phyloP scores from a whole-genome alignment of 1,139 yeast genomes.

The Pneumocystis oryctolagi region DNA sequence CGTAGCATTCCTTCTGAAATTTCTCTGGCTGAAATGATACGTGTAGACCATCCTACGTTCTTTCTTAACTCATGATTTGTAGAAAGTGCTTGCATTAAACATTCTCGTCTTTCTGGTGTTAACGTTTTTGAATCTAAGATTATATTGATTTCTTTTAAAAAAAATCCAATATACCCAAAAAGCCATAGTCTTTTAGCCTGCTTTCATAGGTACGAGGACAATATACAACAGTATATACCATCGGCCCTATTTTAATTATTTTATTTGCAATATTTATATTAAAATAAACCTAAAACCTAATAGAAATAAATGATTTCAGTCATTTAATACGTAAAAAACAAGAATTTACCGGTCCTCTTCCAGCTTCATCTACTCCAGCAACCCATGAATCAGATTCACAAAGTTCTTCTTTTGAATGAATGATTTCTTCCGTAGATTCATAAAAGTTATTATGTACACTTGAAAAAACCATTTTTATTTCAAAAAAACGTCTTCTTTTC shows the following conservation, averaged over 20 bases:
- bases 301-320: background rate
- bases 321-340: constrained; percentile 22
- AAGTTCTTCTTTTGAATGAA: background rate
- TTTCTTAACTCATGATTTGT: constrained; percentile 32
- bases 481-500: background rate
- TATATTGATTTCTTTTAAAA: background rate
- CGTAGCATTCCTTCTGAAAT: constrained; percentile 80
- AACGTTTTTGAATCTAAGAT: constrained; percentile 48
- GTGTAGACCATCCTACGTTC: constrained; percentile 77
- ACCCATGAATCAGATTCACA: constrained; percentile 26
- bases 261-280: background rate
- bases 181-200: constrained; percentile 49
- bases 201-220: constrained; percentile 44
- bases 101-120: constrained; percentile 54
- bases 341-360: constrained; percentile 72
- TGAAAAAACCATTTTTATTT: background rate
- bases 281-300: background rate
- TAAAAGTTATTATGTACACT: background rate
- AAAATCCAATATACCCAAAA: constrained; percentile 42
- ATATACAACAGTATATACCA: constrained; percentile 88
- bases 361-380: constrained; percentile 94
- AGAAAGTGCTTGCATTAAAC: constrained; percentile 46
- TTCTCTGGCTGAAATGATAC: constrained; percentile 73
- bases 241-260: constrained; percentile 42
- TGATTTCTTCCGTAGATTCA: background rate